Conservation (phyloP, 1,284 basidiomycete species). For the Ustilago sp. region DNA sequence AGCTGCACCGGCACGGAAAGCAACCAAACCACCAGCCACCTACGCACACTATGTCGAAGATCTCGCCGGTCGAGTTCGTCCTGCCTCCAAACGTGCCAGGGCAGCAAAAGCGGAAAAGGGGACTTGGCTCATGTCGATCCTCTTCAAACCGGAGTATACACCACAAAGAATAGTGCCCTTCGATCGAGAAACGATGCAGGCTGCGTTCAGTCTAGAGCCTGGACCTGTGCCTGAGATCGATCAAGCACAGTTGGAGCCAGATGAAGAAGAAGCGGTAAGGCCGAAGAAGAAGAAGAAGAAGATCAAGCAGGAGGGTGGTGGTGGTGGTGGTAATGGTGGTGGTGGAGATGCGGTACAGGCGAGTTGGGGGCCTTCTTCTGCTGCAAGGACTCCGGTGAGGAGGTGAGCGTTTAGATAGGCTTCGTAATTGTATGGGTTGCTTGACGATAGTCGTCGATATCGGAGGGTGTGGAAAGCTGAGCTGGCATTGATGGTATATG, state of each 20-base stretch:
- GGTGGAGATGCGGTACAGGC: neutral
- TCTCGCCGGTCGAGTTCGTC: constrained; percentile 44
- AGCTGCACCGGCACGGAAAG: constrained; percentile 33
- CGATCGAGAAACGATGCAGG: constrained; percentile 42
- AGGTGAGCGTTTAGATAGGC: constrained; percentile 3
- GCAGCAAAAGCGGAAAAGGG: constrained; percentile 32
- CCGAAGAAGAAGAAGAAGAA: constrained; percentile 49
- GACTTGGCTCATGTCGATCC: constrained; percentile 29
- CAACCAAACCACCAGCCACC: constrained; percentile 42
- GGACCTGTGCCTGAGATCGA: constrained; percentile 51
- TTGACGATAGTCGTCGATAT: too few relatives aligned
- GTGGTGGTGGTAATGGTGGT: too few relatives aligned
- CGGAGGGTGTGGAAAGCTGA: too few relatives aligned
- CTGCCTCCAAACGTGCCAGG: constrained; percentile 25
- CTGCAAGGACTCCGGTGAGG: constrained; percentile 23
- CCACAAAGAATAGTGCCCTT: constrained; percentile 50
- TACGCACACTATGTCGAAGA: constrained; percentile 54
- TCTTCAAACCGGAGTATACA: constrained; percentile 53
- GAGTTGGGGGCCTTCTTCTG: constrained; percentile 18
- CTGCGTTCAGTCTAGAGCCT: constrained; percentile 43
- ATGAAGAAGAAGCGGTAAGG: constrained; percentile 41
- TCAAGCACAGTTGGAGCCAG: constrained; percentile 45
- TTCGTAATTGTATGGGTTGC: constrained; percentile 15
- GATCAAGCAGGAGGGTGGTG: constrained; percentile 17
- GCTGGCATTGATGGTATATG: too few relatives aligned